Evolutionary conservation across 257 asterid species (phyloP), one percentile per base, ranked within the genome.

Genomic region (Thymus quinquecostatus): DNA sequence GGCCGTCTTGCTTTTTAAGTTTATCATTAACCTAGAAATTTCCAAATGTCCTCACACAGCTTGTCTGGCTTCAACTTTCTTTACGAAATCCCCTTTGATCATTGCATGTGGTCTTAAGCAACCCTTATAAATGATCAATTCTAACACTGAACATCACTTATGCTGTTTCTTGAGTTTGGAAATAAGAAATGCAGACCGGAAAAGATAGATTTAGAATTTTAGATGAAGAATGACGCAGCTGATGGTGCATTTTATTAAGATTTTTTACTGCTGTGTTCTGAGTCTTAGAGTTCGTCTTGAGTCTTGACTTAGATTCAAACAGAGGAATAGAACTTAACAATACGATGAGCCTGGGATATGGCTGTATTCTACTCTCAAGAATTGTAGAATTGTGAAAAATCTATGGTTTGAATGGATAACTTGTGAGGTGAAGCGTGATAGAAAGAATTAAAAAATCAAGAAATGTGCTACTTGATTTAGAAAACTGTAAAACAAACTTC

Each of bases 11-110:
- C 69, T 44, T 64, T 57, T 21, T 36, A 64, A 47, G 12, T 29
- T 68, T 66, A 44, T 11, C 32, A 29, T 53, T 13, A 36, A 55
- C 66, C 65, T 70, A 41, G 27, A 57, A 58, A 30, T 63, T 73
- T 34, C 29, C 27, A 51, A n/a, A 34, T 66, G 49, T 34, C 57
- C 64, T 48, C 55, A 10, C 53, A 21, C 30, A 63, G 58, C 27
- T 65, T 74, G 32, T 65, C 68, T 47, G 58, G 43, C 21, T 9
- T 50, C 33, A 60, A 48, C 10, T 30, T 12, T 41, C 30, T 8
- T 34, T 27, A 38, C 0, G 41, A 38, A 38, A 38, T n/a, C 48
- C 69, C 51, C 60, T 48, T 9, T 47, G 40, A 71, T 59, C 43
- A 51, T 48, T 49, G 14, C 10, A n/a, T 45, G 67, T 59, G 57